These are phyloP conservation scores for Gastrolobium bilobum DNA, from an alignment of 306 rosid genomes.

Conservation along the genomic window DNA sequence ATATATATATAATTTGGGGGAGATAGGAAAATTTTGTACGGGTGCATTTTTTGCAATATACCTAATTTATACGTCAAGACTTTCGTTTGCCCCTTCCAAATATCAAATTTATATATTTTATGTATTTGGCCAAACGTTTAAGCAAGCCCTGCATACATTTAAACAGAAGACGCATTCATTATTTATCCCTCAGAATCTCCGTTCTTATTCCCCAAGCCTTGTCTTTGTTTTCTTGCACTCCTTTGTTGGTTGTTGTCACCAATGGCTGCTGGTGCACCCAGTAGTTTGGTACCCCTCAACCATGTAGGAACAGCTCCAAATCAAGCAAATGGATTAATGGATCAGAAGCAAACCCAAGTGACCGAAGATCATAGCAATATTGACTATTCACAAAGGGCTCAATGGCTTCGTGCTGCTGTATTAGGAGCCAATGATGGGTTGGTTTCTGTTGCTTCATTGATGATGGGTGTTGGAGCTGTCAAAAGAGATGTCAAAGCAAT, in stretches of 20 bases:
- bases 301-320: conserved; percentile 37
- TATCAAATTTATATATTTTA: conserved; percentile 15
- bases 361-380: not conserved
- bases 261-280: conserved; percentile 40
- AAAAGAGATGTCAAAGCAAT: conserved; percentile 58
- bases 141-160: conserved; percentile 17
- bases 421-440: conserved; percentile 78
- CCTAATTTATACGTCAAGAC: not conserved
- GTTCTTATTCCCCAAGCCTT: conserved; percentile 16
- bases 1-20: not conserved
- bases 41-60: no score
- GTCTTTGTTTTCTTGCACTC: not conserved
- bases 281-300: conserved; percentile 38
- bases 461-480: conserved; percentile 82
- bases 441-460: conserved; percentile 67
- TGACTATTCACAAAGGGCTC: conserved; percentile 51
- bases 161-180: not conserved
- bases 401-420: conserved; percentile 73
- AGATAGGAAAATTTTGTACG: no score
- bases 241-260: not conserved
- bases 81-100: conserved; percentile 41
- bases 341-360: not conserved
- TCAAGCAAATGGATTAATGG: not conserved
- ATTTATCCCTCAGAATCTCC: conserved; percentile 38
- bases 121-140: not conserved